Evolutionary conservation across 78 protist genomes (phyloP), one percentile per base, ranked within the genome.

Genomic region (Dictyostelium firmibasis): DNA sequence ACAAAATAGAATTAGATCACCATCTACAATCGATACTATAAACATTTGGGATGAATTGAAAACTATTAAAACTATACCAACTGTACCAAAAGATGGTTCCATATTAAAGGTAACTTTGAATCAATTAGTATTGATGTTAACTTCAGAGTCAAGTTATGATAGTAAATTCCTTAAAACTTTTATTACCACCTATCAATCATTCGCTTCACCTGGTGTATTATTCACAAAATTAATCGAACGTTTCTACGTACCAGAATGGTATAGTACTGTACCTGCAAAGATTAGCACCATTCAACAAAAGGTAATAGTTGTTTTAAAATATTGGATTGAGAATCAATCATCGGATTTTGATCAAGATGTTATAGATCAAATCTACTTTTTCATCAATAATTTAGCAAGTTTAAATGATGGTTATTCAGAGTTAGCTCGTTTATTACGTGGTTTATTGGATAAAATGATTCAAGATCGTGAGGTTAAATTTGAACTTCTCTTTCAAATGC

Each of bases 281-380:
- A 81, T 89, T 35, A 20, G 44, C 0, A 89, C 84, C 3, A 89
- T 89, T 44, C 84, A 81, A 70, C 94, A 89, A 69, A 36, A 86
- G 27, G 94, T 89, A 1, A 89, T 89, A 11, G 94, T 89, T 10
- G 83, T 89, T 3, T 50, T 89, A 50, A 89, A 89, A 50, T 89
- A 89, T 81, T 89, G 94, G 94, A 81, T 89, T 50, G 94, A 79
- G 36, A 89, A 89, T 89, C 94, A 89, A 81, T 81, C 87, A 0
- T 89, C 94, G 1, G 94, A 89, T 89, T 89, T 89, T 43, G 94
- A 81, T 70, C 94, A 89, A 69, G 94, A 89, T 81, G 69, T 89
- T 4, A 70, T 89, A 1, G 87, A 89, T 47, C 94, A 89, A 47
- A 89, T 89, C 35, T 81, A 89, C 44, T 60, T 62, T 44, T 89